Evolutionary conservation across 2,329 filamentous ascomycete genomes (phyloP), one percentile per base, ranked within the genome.

Genomic region (Biscogniauxia mediterranea): DNA sequence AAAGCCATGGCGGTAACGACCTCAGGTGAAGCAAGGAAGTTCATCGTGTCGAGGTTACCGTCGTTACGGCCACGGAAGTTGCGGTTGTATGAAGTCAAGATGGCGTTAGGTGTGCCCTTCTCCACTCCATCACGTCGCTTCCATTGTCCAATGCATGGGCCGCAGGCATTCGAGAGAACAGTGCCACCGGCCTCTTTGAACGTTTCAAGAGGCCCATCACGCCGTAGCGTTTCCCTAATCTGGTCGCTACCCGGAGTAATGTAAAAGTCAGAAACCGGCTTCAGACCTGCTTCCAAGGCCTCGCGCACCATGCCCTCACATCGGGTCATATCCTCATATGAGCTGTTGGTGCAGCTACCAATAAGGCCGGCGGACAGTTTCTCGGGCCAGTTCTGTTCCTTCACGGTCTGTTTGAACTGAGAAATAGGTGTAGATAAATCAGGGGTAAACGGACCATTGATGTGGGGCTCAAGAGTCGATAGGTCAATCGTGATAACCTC

Each of bases 21-120:
- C 78, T 99, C 95, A 6, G 95, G 95, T 0, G 93, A 97, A 9
- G 95, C 94, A 57, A 99, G 85, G 80, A 99, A 99, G 83, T 98
- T 99, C 93, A 98, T 97, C 8, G 95, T 99, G 51, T 90, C 89
- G 21, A 91, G 89, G 81, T 99, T 99, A 64, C 95, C 95, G 73
- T 99, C 95, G 76, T 99, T 99, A 67, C 95, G 91, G 63, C 92
- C 94, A 56, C 91, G 91, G 83, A 99, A 99, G 80, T 99, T 99
- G 63, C 95, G 91, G 84, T 99, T 99, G 82, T 97, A 99, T 0
- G 93, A 97, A 9, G 93, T 94, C 72, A 99, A 86, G 71, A 99
- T 98, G 64, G 95, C 95, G 74, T 99, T 99, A 58, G 86, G 82
- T 61, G 93, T 91, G 64, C 93, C 93, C 80, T 96, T 97, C 61